Conservation (phyloP, 257 asterid species). For the Solanum boliviense region DNA sequence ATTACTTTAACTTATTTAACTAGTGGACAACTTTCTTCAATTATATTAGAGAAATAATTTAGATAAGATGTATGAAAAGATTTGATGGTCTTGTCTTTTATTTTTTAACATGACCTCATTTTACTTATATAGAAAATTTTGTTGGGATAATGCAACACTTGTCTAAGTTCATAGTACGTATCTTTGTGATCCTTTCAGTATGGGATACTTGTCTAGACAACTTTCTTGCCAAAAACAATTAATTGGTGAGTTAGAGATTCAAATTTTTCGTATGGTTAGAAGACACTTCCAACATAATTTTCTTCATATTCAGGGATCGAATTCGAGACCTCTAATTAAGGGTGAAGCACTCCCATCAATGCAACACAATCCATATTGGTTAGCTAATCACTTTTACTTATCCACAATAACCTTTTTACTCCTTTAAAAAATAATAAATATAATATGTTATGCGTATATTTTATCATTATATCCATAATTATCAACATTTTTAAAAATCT, state of each 20-base stretch:
- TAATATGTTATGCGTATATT: too few relatives aligned
- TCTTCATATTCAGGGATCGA: accelerated
- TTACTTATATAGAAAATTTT: not conserved
- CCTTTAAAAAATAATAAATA: not conserved
- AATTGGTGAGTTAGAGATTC: not conserved
- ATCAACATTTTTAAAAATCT: too few relatives aligned
- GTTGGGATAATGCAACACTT: not conserved
- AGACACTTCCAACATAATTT: accelerated
- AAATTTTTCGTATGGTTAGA: not conserved
- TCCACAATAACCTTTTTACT: not conserved
- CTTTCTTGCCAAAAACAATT: too few relatives aligned
- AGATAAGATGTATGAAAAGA: not conserved
- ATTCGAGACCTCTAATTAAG: too few relatives aligned
- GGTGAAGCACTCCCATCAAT: accelerated
- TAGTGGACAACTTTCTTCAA: not conserved
- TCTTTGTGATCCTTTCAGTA: not conserved
- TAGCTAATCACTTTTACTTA: not conserved
- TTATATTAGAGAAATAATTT: not conserved
- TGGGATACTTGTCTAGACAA: not conserved
- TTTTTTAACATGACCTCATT: not conserved
- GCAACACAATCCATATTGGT: not conserved
- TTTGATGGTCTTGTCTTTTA: not conserved
- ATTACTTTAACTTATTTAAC: not conserved
- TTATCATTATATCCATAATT: not conserved
- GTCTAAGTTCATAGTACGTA: not conserved